Evolutionary conservation across 1,284 basidiomycete genomes (phyloP), one percentile per base, ranked within the genome.

Genomic region (Erythrobasidium hasegawianum): DNA sequence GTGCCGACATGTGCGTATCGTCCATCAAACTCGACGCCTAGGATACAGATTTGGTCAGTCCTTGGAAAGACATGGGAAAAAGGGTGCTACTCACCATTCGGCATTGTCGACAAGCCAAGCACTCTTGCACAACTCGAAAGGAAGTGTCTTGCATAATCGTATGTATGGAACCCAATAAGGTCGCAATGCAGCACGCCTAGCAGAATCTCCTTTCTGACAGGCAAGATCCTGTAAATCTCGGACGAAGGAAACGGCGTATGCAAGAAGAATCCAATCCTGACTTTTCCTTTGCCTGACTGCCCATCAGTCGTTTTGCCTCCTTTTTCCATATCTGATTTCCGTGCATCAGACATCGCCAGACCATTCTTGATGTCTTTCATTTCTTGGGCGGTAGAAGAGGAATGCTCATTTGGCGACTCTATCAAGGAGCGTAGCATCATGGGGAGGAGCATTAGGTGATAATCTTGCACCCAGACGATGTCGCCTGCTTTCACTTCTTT

Each of bases 381-480:
- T 24, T 61, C 57, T 47, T 66, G 33, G 16, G 16, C 10, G 38
- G 50, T 56, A 29, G 20, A 27, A 85, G 83, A 29, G 86, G 84
- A 82, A 56, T 80, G 79, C 47, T 65, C 27, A 40, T 81, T 78
- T 38, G 81, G 80, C 16, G 87, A 89, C 64, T 94, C 89, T 73
- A 97, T 85, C 64, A 97, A 83, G 11, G 87, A 86, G 58, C 95
- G 86, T 14, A 97, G 83, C 71, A 97, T 84, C 86, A 97, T 88
- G 11, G 96, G 96, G 5, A 97, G 85, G 64, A 98, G 88, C 94
- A 97, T 97, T 67, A 97, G 84, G 76, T 96, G 92, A 76, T 96
- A 96, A 77, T 95, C 93, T 78, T 97, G 93, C 0, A 98, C 96
- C 95, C 95, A 98, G 54, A 99, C 92, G 86, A 97, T 94, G 67